Evolutionary conservation across 2,329 filamentous ascomycete species (phyloP).

Genomic region (Myriosclerotinia duriaeana): DNA sequence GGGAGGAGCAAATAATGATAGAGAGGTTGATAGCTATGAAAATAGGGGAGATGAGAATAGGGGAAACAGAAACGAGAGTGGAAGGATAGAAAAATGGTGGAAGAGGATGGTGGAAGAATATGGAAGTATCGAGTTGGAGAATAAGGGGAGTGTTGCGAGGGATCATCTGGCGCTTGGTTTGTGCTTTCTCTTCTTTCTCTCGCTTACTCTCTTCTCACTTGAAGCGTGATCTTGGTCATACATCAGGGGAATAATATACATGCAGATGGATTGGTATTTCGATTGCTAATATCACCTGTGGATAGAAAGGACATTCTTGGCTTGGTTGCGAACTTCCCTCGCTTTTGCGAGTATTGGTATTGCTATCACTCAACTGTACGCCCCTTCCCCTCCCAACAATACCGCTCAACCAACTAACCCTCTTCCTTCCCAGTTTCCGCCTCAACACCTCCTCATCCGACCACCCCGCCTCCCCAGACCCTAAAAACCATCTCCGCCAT

Average conservation of each 20-base stretch:
- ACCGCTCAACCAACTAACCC: not conserved
- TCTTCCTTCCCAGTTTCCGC: slow-evolving; percentile 53
- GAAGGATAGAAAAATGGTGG: slow-evolving; percentile 51
- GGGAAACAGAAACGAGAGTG: slow-evolving; percentile 16
- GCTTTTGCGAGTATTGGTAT: slow-evolving; percentile 82
- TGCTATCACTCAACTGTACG: slow-evolving; percentile 70
- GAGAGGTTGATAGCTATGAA: slow-evolving; percentile 6
- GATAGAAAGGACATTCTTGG: slow-evolving; percentile 78
- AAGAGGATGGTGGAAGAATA: slow-evolving; percentile 50
- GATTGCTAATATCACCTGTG: not conserved
- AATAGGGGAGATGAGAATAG: slow-evolving; percentile 28
- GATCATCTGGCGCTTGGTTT: slow-evolving; percentile 78
- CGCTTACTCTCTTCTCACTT: slow-evolving; percentile 13
- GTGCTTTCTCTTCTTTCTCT: slow-evolving; percentile 19
- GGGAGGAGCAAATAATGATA: not conserved
- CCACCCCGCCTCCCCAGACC: slow-evolving; percentile 35
- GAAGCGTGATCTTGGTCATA: not conserved
- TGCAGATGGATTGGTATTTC: not conserved
- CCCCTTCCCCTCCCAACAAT: not conserved
- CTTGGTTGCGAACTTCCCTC: slow-evolving; percentile 79
- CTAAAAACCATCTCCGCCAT: slow-evolving; percentile 51
- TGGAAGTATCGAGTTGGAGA: slow-evolving; percentile 68
- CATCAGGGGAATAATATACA: not conserved
- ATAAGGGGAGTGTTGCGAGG: slow-evolving; percentile 79
- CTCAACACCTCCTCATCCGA: slow-evolving; percentile 66